A percentile compares a stretch with the other conserved stretches of the same genome.
Evolutionary conservation across 192 early-diverging fungal species (phyloP).

Genomic region (Umbelopsis vinacea): DNA sequence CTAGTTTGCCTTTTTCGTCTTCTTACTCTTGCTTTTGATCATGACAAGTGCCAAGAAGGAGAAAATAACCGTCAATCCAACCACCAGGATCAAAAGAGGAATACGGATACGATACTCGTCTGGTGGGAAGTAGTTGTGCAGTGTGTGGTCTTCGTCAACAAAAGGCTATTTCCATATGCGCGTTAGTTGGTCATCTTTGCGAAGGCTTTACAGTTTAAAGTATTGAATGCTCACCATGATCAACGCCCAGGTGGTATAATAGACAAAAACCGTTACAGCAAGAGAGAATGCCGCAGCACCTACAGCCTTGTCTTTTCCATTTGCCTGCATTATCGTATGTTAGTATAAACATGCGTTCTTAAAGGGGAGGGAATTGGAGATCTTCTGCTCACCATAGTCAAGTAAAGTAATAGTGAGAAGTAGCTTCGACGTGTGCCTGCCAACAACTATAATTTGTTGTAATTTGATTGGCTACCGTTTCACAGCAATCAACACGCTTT

Average conservation of each 20-base stretch:
- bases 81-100: slow-evolving; percentile 80
- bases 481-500: neutral
- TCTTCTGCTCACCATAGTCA: slow-evolving; percentile 1
- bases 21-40: slow-evolving; percentile 62
- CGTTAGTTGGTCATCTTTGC: neutral
- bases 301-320: slow-evolving; percentile 75
- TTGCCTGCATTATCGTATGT: slow-evolving; percentile 26
- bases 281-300: slow-evolving; percentile 74
- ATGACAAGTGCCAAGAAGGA: slow-evolving; percentile 85
- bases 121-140: slow-evolving; percentile 80
- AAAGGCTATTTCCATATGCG: slow-evolving; percentile 66
- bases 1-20: slow-evolving; percentile 33
- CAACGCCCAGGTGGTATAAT: slow-evolving; percentile 91
- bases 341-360: neutral
- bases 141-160: slow-evolving; percentile 74
- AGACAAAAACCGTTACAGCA: slow-evolving; percentile 77
- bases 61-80: slow-evolving; percentile 74
- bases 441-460: slow-evolving; percentile 2
- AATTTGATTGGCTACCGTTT: slow-evolving; percentile 12
- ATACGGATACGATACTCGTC: slow-evolving; percentile 86
- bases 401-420: neutral
- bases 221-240: slow-evolving; percentile 65
- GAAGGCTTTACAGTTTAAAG: no score
- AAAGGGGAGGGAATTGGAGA: neutral
- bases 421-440: neutral